phyloP scores from a whole-genome alignment of 208 protist genomes.

The Entamoeba histolytica region DNA sequence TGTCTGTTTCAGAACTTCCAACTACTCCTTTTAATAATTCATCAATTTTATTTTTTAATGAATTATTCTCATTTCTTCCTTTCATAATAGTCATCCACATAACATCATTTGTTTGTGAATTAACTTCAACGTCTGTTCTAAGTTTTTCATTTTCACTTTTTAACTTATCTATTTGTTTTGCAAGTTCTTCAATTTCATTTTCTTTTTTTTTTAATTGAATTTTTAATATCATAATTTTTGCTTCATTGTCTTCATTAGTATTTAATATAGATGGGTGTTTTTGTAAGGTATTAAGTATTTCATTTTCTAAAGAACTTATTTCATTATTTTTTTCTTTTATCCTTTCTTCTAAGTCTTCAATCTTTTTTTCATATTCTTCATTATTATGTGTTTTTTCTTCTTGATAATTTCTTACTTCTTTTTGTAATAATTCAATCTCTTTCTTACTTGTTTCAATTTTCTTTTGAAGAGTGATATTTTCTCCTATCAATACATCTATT shows the following conservation, averaged over 20 bases:
- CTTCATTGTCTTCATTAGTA: background rate
- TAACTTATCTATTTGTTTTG: background rate
- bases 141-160: background rate
- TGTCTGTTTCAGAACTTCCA: background rate
- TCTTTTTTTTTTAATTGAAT: background rate
- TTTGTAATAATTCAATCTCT: background rate
- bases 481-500: background rate
- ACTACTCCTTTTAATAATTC: background rate
- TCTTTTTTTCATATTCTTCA: background rate
- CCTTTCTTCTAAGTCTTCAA: background rate
- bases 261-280: background rate
- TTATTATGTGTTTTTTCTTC: background rate
- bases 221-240: background rate
- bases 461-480: background rate
- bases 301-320: background rate
- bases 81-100: background rate
- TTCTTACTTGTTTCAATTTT: background rate
- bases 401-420: background rate
- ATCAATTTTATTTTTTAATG: background rate
- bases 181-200: background rate
- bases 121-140: background rate
- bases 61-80: background rate
- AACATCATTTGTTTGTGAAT: background rate
- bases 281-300: background rate
- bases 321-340: background rate